Evolutionary conservation across 495 filamentous ascomycete genomes (phyloP), one percentile per base, ranked within the genome.

Genomic region (Margaritispora aquatica): DNA sequence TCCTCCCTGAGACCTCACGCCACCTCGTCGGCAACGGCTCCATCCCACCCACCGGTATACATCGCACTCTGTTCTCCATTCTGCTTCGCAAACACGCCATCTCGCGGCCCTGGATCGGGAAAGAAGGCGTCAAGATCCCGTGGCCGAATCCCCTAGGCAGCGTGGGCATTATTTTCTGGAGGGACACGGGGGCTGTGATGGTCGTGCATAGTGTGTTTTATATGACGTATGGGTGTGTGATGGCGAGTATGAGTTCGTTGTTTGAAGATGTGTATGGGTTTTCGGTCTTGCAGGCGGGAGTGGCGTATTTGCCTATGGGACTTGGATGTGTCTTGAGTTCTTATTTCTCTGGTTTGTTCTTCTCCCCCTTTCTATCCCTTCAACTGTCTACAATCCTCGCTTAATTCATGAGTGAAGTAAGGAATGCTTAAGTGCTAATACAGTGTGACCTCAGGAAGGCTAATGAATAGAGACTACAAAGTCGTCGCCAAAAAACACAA

Each of bases 11-110:
- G 68, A 93, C 89, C 0, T 76, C 75, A 44, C 74, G 85, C 2
- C 75, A 72, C 17, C 77, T 91, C 24, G 87, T 91, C 1, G 86
- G 83, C 2, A 80, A 89, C 61, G 88, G 87, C 2, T 79, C 77
- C 1, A 70, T 80, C 22, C 74, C 73, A 0, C 74, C 80, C 4
- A n/a, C 44, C 8, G 21, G 21, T 19, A n/a, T 48, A 7, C 15
- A 48, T n/a, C 15, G 21, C 15, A 48, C 44, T 5, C 44, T 48
- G 5, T n/a, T 48, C 20, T 7, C 15, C 20, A 48, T 48, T 9
- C 4, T 48, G 8, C n/a, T n/a, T n/a, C 44, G 21, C 20, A 7
- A 19, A 48, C 5, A 48, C 4, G 5, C 7, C n/a, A 48, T 9
- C 29, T 7, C 7, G 7, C 29, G 29, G 5, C 29, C 29, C 29